A percentile compares a stretch with the other conserved stretches of the same genome.
These are phyloP conservation scores for Sporothrix luriei DNA, from an alignment of 2,329 filamentous ascomycete genomes.

Conservation along the genomic window DNA sequence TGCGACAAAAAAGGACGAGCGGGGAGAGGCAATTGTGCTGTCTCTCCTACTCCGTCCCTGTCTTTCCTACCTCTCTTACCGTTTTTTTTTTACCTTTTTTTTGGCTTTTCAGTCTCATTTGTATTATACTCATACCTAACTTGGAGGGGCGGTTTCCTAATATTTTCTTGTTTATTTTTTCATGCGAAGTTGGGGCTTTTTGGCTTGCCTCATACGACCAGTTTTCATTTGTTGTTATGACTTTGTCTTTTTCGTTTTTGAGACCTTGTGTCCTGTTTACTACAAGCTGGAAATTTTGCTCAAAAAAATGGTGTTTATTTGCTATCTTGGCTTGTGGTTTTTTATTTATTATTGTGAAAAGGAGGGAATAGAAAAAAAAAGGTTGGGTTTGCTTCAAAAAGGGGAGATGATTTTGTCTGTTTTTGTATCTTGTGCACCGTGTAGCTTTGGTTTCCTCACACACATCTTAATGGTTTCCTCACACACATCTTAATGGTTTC, in stretches of 20 bases:
- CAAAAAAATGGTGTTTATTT: background rate
- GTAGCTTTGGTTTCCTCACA: background rate
- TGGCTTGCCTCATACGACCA: background rate
- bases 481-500: background rate
- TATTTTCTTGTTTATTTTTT: constrained; percentile 5
- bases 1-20: background rate
- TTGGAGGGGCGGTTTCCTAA: background rate
- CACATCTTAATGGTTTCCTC: background rate
- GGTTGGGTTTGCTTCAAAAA: constrained; percentile 3
- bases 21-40: background rate
- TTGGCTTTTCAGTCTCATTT: constrained; percentile 19
- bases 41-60: background rate
- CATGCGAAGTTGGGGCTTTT: background rate
- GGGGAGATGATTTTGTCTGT: constrained; percentile 14
- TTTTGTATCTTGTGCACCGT: background rate
- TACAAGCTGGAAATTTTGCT: background rate
- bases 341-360: constrained; percentile 1
- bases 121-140: constrained; percentile 29
- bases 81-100: background rate
- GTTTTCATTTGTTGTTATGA: constrained; percentile 5
- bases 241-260: background rate
- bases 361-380: constrained; percentile 23
- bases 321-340: background rate
- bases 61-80: background rate
- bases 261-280: too few relatives aligned